Evolutionary conservation across 2,329 filamentous ascomycete species (phyloP).

Genomic region (Diaporthe citri): DNA sequence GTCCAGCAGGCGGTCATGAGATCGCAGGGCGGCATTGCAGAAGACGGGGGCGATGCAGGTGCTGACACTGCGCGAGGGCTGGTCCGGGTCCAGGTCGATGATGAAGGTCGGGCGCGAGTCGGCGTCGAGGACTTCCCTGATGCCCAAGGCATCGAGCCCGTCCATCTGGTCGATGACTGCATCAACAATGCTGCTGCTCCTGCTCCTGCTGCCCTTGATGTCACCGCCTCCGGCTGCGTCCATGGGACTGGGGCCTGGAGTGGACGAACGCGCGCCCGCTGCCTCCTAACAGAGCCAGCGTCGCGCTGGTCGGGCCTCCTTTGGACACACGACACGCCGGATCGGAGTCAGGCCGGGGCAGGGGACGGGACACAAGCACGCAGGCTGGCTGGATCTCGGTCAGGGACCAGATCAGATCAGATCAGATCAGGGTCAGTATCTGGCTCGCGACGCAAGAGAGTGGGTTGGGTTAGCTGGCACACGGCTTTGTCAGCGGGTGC

Average conservation of each 20-base stretch:
- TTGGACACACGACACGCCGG: not conserved
- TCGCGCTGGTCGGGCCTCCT: constrained; percentile 1
- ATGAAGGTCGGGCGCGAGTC: constrained; percentile 55
- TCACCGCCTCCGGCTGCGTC: constrained; percentile 17
- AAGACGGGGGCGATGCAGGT: constrained; percentile 51
- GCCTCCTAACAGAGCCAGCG: constrained; percentile 33
- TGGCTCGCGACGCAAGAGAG: not conserved
- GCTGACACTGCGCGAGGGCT: constrained; percentile 40
- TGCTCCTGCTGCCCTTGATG: not conserved
- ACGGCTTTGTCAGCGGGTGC: constrained; percentile 23
- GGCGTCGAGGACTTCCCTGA: constrained; percentile 51
- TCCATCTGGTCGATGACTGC: constrained; percentile 35
- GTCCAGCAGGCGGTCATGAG: constrained; percentile 51
- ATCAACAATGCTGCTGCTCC: constrained; percentile 5
- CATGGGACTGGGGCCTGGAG: constrained; percentile 11
- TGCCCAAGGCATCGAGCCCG: constrained; percentile 43
- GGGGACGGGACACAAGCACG: not conserved
- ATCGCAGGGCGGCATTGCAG: constrained; percentile 50
- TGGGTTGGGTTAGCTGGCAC: constrained; percentile 10
- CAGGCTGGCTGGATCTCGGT: not conserved
- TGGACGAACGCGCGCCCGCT: not conserved
- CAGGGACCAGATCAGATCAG: not conserved
- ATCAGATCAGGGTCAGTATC: not conserved
- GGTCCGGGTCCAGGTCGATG: constrained; percentile 54
- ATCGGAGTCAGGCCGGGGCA: not conserved